Percentiles rank a stretch among this genome's conserved stretches.
Conservation (phyloP, 2,329 filamentous ascomycete genomes). For the Calonectria pseudoturangicola region DNA sequence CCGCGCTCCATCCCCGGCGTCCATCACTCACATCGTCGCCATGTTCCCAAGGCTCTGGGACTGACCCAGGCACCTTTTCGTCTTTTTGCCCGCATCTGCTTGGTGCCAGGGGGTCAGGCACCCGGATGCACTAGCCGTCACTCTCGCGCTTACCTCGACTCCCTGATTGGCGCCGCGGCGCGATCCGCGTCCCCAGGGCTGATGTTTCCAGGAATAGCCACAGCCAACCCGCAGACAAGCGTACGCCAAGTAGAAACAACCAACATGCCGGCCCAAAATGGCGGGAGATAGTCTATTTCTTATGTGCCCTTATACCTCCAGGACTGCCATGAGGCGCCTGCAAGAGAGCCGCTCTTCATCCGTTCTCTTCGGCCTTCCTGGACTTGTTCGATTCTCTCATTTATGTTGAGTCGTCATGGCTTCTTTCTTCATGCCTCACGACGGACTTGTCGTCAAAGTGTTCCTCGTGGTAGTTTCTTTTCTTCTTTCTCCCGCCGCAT, state of each 20-base stretch:
- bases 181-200: constrained; percentile 48
- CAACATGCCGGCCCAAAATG: constrained; percentile 44
- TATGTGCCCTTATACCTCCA: constrained; percentile 49
- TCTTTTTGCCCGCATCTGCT: constrained; percentile 33
- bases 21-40: constrained; percentile 37
- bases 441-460: constrained; percentile 44
- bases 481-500: constrained; percentile 43
- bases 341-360: constrained; percentile 38
- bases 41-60: constrained; percentile 51
- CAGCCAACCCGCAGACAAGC: constrained; percentile 49
- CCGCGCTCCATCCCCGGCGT: constrained; percentile 22
- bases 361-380: constrained; percentile 37
- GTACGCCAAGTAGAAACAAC: constrained; percentile 41
- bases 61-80: constrained; percentile 33
- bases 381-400: constrained; percentile 29
- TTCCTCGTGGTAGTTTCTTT: constrained; percentile 49
- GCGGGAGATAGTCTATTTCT: constrained; percentile 37
- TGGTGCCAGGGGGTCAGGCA: constrained; percentile 22
- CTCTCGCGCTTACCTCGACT: constrained; percentile 52
- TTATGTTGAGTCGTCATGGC: constrained; percentile 53
- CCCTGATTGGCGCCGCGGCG: constrained; percentile 51
- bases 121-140: constrained; percentile 45
- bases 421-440: constrained; percentile 44
- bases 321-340: constrained; percentile 47
- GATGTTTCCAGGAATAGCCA: constrained; percentile 45